Evolutionary conservation across 2,329 filamentous ascomycete genomes (phyloP).

Genomic region (Aureobasidium mangrovei): DNA sequence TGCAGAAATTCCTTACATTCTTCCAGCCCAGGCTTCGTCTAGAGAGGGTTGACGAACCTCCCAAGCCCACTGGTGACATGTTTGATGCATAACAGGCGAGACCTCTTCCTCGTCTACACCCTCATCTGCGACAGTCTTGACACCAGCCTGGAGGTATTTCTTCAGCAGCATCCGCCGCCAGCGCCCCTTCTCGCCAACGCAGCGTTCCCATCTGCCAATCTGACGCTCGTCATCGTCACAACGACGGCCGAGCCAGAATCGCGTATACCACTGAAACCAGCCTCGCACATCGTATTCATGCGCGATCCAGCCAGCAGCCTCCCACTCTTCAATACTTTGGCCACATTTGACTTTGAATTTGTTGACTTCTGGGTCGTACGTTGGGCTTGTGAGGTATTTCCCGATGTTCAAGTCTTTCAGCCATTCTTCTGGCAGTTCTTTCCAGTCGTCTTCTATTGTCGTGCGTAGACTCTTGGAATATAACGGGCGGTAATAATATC

Average conservation of each 20-base stretch:
- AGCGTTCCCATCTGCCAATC: constrained; percentile 44
- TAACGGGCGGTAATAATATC: constrained; percentile 43
- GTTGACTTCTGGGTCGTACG: constrained; percentile 42
- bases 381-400: constrained; percentile 32
- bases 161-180: constrained; percentile 45
- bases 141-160: constrained; percentile 41
- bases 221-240: constrained; percentile 47
- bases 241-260: constrained; percentile 43
- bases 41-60: constrained; percentile 43
- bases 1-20: too few species aligned
- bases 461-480: constrained; percentile 35
- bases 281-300: constrained; percentile 45
- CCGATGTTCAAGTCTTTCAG: constrained; percentile 32
- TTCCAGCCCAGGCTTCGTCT: constrained; percentile 38
- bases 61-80: constrained; percentile 49
- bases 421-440: constrained; percentile 40
- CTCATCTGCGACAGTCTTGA: constrained; percentile 42
- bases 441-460: constrained; percentile 39
- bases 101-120: constrained; percentile 38
- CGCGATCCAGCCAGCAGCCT: constrained; percentile 47
- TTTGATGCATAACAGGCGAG: constrained; percentile 49
- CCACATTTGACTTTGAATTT: constrained; percentile 46
- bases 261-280: constrained; percentile 51
- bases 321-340: constrained; percentile 48
- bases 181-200: constrained; percentile 43